Conservation (phyloP, 2,329 filamentous ascomycete species). For the Xylaria sp. region DNA sequence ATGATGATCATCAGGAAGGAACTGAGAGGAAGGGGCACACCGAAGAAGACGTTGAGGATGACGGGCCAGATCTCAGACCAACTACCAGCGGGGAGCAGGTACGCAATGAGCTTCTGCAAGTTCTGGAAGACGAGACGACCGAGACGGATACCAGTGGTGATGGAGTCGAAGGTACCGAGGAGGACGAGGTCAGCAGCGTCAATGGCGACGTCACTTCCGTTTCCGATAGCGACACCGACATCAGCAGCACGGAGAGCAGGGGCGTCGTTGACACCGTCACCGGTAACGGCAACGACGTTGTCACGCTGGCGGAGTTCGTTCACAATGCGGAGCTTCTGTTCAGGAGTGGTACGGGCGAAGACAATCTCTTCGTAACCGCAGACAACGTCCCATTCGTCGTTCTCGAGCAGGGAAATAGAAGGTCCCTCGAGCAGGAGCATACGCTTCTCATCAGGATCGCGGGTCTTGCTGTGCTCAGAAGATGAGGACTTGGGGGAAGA, state of each 20-base stretch:
- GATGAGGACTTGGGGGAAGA: neutral
- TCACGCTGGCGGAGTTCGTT: conserved; percentile 63
- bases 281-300: conserved; percentile 67
- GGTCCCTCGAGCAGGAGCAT: conserved; percentile 56
- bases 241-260: conserved; percentile 67
- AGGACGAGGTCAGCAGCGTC: neutral
- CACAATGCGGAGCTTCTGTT: conserved; percentile 68
- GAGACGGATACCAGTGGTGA: neutral
- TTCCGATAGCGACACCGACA: conserved; percentile 63
- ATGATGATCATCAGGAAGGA: conserved; percentile 2
- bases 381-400: conserved; percentile 54
- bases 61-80: conserved; percentile 1
- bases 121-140: conserved; percentile 1
- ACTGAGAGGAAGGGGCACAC: neutral
- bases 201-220: conserved; percentile 1
- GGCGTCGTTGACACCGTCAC: conserved; percentile 69
- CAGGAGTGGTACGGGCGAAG: conserved; percentile 61
- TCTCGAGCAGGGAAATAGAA: conserved; percentile 53
- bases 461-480: conserved; percentile 27
- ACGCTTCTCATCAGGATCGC: conserved; percentile 33
- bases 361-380: conserved; percentile 59
- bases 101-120: conserved; percentile 1
- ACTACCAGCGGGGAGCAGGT: neutral
- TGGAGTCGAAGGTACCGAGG: neutral
- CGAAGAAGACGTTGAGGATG: neutral